Evolutionary conservation across 192 early-diverging fungal genomes (phyloP).

Genomic region (Coemansia sp.): DNA sequence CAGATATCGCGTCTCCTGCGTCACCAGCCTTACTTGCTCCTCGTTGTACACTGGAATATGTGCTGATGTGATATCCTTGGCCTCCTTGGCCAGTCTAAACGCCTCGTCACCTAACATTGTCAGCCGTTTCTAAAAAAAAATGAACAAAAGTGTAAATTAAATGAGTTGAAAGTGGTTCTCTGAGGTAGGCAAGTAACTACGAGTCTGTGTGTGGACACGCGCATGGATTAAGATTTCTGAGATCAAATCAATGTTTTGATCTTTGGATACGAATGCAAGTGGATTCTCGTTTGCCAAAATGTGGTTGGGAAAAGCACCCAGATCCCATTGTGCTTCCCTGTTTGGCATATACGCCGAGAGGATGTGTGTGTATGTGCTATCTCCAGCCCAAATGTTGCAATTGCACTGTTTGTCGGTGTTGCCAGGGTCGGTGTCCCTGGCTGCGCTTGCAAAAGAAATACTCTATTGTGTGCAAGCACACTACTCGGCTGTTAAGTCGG

Average conservation of each 20-base stretch:
- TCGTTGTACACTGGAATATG: constrained; percentile 78
- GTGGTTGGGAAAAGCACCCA: not conserved
- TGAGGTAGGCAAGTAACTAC: too few relatives aligned
- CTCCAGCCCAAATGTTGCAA: not conserved
- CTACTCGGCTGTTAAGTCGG: not conserved
- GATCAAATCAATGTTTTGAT: not conserved
- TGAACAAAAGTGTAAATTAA: not conserved
- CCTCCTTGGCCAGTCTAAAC: constrained; percentile 74
- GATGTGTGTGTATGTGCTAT: not conserved
- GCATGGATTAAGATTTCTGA: not conserved
- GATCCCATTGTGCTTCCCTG: not conserved
- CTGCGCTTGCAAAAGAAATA: not conserved
- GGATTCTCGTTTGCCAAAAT: not conserved
- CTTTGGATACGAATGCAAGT: not conserved
- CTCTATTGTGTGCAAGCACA: not conserved
- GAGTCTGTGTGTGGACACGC: not conserved
- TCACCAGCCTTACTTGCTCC: constrained; percentile 73
- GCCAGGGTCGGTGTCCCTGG: not conserved
- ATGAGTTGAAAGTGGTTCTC: constrained; percentile 10
- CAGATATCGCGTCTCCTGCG: constrained; percentile 72
- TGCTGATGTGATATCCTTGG: constrained; percentile 69
- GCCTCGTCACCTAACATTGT: constrained; percentile 76
- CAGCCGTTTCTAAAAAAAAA: not conserved
- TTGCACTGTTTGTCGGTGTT: not conserved
- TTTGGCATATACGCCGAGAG: not conserved